A percentile compares a stretch with the other conserved stretches of the same genome.
Evolutionary conservation across 306 rosid species (phyloP).

Genomic region (Quercus parvula): DNA sequence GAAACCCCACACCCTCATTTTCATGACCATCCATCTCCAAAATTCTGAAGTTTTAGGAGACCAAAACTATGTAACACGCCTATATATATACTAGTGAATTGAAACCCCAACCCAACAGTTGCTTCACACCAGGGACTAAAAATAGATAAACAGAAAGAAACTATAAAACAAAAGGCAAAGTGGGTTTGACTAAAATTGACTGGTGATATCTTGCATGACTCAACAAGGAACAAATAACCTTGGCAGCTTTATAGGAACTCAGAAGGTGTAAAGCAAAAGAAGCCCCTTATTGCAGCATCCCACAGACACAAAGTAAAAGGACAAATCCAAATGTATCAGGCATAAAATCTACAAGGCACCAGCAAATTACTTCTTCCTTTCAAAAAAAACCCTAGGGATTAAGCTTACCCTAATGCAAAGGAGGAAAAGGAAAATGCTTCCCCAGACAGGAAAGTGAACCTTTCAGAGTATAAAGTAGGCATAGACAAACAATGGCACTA

Average conservation of each 20-base stretch:
- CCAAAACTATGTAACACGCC: slow-evolving; percentile 25
- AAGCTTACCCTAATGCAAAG: slow-evolving; percentile 41
- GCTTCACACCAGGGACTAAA: slow-evolving; percentile 30
- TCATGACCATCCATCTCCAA: slow-evolving; percentile 70
- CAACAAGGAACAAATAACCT: slow-evolving; percentile 79
- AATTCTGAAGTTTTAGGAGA: slow-evolving; percentile 28
- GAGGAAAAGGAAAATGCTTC: slow-evolving; percentile 28
- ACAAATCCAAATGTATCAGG: slow-evolving; percentile 35
- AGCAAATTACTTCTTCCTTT: slow-evolving; percentile 33
- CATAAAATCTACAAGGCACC: slow-evolving; percentile 62
- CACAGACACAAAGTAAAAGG: slow-evolving; percentile 55
- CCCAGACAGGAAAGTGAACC: slow-evolving; percentile 82
- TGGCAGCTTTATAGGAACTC: slow-evolving; percentile 84
- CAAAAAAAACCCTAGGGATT: slow-evolving; percentile 60
- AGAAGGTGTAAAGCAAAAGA: slow-evolving; percentile 77
- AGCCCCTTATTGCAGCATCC: slow-evolving; percentile 54
- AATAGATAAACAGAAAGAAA: slow-evolving; percentile 18
- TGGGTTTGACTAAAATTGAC: slow-evolving; percentile 68
- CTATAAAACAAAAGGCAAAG: slow-evolving; percentile 53
- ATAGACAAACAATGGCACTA: slow-evolving; percentile 57
- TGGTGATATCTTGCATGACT: slow-evolving; percentile 78
- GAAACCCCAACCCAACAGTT: slow-evolving; percentile 36
- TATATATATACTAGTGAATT: slow-evolving; percentile 4
- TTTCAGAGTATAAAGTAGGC: slow-evolving; percentile 95
- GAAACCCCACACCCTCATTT: slow-evolving; percentile 64